Percentiles rank a stretch among this genome's conserved stretches.
Evolutionary conservation across 495 filamentous ascomycete genomes (phyloP).

Genomic region (Neurospora hispaniola): DNA sequence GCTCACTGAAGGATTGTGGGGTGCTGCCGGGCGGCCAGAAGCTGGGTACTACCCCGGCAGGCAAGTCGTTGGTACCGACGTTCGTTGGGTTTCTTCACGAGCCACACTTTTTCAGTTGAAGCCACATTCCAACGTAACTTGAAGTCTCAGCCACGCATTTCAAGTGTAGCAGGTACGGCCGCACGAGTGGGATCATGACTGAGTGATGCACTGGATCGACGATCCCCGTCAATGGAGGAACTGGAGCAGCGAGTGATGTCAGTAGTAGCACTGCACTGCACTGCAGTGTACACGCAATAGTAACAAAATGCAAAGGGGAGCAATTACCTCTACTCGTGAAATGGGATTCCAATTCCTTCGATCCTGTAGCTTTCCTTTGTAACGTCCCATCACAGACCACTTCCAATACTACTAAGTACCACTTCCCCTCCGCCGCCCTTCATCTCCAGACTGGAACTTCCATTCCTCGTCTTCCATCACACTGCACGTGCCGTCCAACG

Average conservation of each 20-base stretch:
- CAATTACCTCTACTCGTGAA: background rate
- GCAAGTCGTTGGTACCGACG: no score
- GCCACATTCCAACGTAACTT: background rate
- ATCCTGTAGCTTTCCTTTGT: background rate
- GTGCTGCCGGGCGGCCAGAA: background rate
- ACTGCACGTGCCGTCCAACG: background rate
- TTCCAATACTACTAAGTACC: background rate
- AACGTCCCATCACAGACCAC: background rate
- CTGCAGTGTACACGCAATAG: no score
- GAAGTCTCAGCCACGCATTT: background rate
- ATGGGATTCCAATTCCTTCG: background rate
- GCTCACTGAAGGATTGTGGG: background rate
- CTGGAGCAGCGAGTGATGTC: background rate
- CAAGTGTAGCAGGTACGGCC: background rate
- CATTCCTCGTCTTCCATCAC: background rate
- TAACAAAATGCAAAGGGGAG: background rate
- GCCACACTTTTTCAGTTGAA: background rate
- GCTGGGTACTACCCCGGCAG: background rate
- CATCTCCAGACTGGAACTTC: background rate
- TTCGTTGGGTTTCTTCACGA: no score
- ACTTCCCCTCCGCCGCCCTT: no score
- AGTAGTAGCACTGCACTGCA: background rate
- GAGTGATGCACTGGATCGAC: background rate
- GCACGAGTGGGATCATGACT: background rate
- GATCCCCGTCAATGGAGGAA: background rate